phyloP scores from a whole-genome alignment of 768 basidiomycete species.

The Bullera alba region DNA sequence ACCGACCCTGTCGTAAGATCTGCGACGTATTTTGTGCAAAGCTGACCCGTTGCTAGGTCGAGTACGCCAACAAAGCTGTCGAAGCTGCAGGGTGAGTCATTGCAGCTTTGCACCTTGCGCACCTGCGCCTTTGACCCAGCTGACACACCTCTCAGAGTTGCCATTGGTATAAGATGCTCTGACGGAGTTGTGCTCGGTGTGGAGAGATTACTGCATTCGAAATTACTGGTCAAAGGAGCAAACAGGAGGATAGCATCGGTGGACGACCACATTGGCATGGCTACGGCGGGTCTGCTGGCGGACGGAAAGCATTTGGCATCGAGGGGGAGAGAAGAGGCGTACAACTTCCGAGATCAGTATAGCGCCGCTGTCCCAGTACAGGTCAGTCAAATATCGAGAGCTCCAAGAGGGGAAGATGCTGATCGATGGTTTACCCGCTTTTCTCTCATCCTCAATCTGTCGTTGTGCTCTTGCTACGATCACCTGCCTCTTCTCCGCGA shows the following conservation, averaged over 20 bases:
- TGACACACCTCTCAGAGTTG: constrained; percentile 60
- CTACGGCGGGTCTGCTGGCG: constrained; percentile 85
- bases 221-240: constrained; percentile 83
- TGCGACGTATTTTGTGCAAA: not conserved
- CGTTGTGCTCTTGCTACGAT: not conserved
- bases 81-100: constrained; percentile 84
- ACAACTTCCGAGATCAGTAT: constrained; percentile 65
- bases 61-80: constrained; percentile 97
- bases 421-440: no score
- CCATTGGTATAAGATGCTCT: constrained; percentile 90
- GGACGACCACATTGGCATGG: constrained; percentile 89
- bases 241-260: constrained; percentile 90
- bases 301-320: constrained; percentile 84
- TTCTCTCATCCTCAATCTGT: no score
- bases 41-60: constrained; percentile 57
- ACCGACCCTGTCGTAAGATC: not conserved
- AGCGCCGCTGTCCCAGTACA: constrained; percentile 69
- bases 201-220: constrained; percentile 95
- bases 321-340: constrained; percentile 75
- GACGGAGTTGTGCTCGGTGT: constrained; percentile 92
- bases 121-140: not conserved
- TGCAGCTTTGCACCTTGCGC: not conserved
- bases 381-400: constrained; percentile 57
- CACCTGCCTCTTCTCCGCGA: no score
- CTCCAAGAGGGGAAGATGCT: no score